phyloP scores from a whole-genome alignment of 2,329 filamentous ascomycete genomes.

The Corinectria fuckeliana region DNA sequence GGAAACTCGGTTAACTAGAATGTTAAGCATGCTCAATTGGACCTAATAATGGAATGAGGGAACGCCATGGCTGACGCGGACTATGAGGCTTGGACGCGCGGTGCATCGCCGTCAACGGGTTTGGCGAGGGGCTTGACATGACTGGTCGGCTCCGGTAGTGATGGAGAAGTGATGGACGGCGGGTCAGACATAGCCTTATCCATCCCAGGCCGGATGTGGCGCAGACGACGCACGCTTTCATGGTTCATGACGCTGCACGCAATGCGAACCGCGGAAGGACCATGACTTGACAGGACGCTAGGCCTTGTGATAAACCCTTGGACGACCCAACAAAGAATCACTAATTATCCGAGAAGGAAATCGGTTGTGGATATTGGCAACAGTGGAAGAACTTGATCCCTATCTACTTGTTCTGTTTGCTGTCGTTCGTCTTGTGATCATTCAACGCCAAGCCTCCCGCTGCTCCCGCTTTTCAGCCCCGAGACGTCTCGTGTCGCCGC shows the following conservation, averaged over 20 bases:
- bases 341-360: not conserved
- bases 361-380: not conserved
- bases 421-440: conserved; percentile 11
- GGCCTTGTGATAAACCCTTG: not conserved
- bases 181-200: conserved; percentile 30
- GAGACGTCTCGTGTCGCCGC: conserved; percentile 17
- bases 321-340: not conserved
- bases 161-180: conserved; percentile 7
- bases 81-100: conserved; percentile 30
- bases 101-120: conserved; percentile 4
- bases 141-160: conserved; percentile 13
- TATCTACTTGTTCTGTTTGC: not conserved
- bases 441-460: conserved; percentile 4
- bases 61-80: conserved; percentile 23
- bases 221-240: conserved; percentile 21
- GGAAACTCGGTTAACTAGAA: not conserved
- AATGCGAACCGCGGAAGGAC: conserved; percentile 9
- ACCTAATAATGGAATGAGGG: not conserved
- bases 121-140: not conserved
- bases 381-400: not conserved
- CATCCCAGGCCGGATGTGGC: conserved; percentile 21
- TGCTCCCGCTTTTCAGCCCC: conserved; percentile 3
- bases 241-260: conserved; percentile 27
- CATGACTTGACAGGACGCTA: not conserved
- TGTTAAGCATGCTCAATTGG: not conserved